These are phyloP conservation scores for Didymella lethalis DNA, from an alignment of 2,329 filamentous ascomycete genomes.

Conservation along the genomic window DNA sequence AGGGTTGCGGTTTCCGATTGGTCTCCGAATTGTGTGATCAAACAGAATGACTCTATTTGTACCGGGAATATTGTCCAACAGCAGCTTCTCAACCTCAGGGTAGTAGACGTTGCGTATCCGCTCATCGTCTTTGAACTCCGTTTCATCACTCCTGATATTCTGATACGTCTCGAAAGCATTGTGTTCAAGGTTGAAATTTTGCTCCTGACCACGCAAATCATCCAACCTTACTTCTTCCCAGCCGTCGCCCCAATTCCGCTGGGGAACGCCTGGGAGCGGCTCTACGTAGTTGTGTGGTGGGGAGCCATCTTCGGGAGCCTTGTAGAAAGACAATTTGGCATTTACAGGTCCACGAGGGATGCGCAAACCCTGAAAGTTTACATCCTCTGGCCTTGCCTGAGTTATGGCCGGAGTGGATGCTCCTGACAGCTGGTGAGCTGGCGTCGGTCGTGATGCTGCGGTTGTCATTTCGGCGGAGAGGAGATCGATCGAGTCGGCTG, in stretches of 20 bases:
- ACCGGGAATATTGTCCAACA: slow-evolving; percentile 73
- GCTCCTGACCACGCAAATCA: slow-evolving; percentile 77
- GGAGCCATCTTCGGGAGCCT: slow-evolving; percentile 38
- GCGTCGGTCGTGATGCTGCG: slow-evolving; percentile 51
- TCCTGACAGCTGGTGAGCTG: slow-evolving; percentile 52
- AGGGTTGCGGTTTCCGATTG: slow-evolving; percentile 69
- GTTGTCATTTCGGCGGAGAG: slow-evolving; percentile 52
- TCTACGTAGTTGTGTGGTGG: slow-evolving; percentile 64
- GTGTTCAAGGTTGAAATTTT: slow-evolving; percentile 70
- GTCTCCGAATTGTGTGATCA: slow-evolving; percentile 86
- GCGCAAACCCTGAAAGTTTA: slow-evolving; percentile 43
- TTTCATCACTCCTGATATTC: slow-evolving; percentile 64
- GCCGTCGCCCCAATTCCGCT: slow-evolving; percentile 68
- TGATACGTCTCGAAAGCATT: slow-evolving; percentile 77
- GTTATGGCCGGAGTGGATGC: slow-evolving; percentile 34
- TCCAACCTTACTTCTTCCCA: slow-evolving; percentile 65
- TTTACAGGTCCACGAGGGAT: slow-evolving; percentile 40
- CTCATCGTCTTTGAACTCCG: slow-evolving; percentile 71
- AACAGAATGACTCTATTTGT: slow-evolving; percentile 75
- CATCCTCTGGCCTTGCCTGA: slow-evolving; percentile 37
- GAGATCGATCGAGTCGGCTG: background rate
- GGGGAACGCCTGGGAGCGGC: slow-evolving; percentile 66
- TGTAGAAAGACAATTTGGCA: slow-evolving; percentile 42
- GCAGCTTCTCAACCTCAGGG: slow-evolving; percentile 77
- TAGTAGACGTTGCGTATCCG: slow-evolving; percentile 79